These are phyloP conservation scores for Erigeron philadelphicus DNA, from an alignment of 140 eudicot species.

Conservation along the genomic window DNA sequence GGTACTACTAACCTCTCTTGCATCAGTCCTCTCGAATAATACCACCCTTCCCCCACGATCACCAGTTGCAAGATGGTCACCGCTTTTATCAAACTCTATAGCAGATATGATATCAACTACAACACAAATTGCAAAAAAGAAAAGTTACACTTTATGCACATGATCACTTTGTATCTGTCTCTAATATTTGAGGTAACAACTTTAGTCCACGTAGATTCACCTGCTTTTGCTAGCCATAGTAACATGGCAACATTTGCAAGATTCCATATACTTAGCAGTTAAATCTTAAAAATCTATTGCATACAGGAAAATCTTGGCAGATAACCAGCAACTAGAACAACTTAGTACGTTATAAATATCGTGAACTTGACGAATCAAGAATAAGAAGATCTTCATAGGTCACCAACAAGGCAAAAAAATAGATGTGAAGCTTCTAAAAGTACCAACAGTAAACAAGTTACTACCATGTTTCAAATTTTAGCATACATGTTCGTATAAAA, in stretches of 20 bases:
- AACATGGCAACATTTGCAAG: conserved; percentile 6
- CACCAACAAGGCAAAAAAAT: conserved; percentile 6
- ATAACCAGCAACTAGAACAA: background rate
- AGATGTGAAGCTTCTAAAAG: background rate
- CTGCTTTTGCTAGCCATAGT: conserved; percentile 10
- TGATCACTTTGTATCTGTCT: background rate
- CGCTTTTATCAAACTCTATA: conserved; percentile 97
- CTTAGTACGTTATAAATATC: conserved; percentile 1
- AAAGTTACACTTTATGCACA: background rate
- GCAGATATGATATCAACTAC: conserved; percentile 97
- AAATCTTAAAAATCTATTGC: background rate
- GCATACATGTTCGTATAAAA: background rate
- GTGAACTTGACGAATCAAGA: background rate
- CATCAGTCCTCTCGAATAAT: conserved; percentile 94
- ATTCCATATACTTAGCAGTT: conserved; percentile 7
- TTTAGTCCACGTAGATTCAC: conserved; percentile 11
- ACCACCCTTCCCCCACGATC: conserved; percentile 99
- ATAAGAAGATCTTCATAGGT: background rate
- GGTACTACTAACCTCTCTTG: conserved; percentile 59
- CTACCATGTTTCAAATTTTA: background rate
- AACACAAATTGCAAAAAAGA: conserved; percentile 19
- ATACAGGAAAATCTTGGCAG: conserved; percentile 11
- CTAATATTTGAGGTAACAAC: background rate
- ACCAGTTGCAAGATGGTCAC: conserved; percentile 99
- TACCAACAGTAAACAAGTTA: background rate